Evolutionary conservation across 2,329 filamentous ascomycete genomes (phyloP).

Genomic region (Neofusicoccum sp.): DNA sequence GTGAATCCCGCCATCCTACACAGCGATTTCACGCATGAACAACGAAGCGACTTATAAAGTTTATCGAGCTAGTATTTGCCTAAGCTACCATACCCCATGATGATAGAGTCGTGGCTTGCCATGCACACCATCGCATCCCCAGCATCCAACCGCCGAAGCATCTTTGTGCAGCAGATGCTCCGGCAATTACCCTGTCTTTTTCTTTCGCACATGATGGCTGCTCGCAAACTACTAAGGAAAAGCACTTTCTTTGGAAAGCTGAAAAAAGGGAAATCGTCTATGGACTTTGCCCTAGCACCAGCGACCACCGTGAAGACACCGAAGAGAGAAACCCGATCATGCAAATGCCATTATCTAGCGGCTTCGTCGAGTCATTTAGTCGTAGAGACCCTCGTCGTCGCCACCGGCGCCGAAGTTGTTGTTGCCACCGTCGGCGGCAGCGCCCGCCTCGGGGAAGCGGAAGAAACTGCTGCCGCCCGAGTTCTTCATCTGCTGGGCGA

Average conservation of each 20-base stretch:
- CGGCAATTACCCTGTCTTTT: constrained; percentile 1
- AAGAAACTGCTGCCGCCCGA: constrained; percentile 93
- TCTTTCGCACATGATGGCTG: neutral
- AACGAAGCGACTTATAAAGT: neutral
- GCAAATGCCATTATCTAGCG: constrained; percentile 15
- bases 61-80: constrained; percentile 6
- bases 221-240: constrained; percentile 6
- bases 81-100: constrained; percentile 7
- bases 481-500: constrained; percentile 99
- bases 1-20: neutral
- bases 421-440: constrained; percentile 45
- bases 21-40: neutral
- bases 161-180: neutral
- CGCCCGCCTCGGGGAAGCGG: constrained; percentile 74
- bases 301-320: constrained; percentile 14
- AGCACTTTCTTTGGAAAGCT: constrained; percentile 12
- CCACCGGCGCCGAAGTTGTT: constrained; percentile 75
- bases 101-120: neutral
- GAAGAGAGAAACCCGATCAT: constrained; percentile 10
- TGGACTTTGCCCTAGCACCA: constrained; percentile 14
- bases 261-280: constrained; percentile 11
- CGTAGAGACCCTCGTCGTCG: constrained; percentile 95
- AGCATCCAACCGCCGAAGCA: constrained; percentile 1
- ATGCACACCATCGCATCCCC: neutral
- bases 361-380: constrained; percentile 53